Percentiles rank a stretch among this genome's conserved stretches.
Conservation (phyloP, 2,329 filamentous ascomycete genomes). For the Cadophora gregata region DNA sequence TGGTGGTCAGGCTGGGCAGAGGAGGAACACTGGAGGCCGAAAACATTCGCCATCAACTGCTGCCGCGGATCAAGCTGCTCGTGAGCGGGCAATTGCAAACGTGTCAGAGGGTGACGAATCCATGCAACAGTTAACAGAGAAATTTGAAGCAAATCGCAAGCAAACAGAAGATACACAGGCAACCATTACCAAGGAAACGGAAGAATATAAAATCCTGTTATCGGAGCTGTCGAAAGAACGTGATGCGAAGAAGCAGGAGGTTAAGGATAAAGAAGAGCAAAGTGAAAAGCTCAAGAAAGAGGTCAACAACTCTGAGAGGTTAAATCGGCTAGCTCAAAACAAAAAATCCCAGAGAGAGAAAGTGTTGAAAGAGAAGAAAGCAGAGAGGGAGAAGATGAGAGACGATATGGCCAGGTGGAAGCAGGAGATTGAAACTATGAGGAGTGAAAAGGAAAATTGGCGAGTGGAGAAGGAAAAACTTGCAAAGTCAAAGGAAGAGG, state of each 20-base stretch:
- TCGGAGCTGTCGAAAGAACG: conserved; percentile 77
- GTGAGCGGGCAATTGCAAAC: conserved; percentile 45
- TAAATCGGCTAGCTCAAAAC: conserved; percentile 81
- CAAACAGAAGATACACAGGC: conserved; percentile 82
- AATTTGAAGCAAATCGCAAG: conserved; percentile 77
- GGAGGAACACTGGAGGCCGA: conserved; percentile 74
- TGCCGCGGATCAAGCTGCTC: conserved; percentile 38
- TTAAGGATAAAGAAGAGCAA: conserved; percentile 90
- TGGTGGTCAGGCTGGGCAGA: conserved; percentile 55
- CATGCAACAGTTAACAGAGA: conserved; percentile 79
- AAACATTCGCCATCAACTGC: conserved; percentile 75
- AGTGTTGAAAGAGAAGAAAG: conserved; percentile 69
- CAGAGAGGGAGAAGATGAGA: conserved; percentile 70
- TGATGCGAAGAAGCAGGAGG: conserved; percentile 75
- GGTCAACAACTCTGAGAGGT: conserved; percentile 78
- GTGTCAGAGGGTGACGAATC: conserved; percentile 64
- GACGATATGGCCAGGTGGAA: conserved; percentile 75
- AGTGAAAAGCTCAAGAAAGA: conserved; percentile 84
- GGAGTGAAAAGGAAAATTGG: conserved; percentile 59
- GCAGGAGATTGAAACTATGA: conserved; percentile 65
- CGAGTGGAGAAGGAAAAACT: conserved; percentile 58
- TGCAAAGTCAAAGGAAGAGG: conserved; percentile 57
- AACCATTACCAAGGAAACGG: conserved; percentile 73
- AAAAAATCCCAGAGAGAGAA: conserved; percentile 81
- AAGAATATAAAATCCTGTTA: conserved; percentile 69